Conservation (phyloP, 371 early-diverging fungal species). For the Basidiobolus meristosporus region DNA sequence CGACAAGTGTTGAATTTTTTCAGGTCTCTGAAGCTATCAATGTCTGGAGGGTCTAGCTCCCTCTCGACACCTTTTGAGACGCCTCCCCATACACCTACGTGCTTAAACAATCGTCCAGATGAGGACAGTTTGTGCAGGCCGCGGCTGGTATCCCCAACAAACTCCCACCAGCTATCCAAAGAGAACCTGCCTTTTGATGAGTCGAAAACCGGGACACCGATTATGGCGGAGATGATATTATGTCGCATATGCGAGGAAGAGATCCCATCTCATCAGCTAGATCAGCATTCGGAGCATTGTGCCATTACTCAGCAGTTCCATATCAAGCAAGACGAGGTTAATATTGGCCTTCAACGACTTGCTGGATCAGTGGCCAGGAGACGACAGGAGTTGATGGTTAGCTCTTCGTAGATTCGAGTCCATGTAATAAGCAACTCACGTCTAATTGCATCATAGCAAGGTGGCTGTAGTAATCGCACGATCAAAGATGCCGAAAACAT, state of each 20-base stretch:
- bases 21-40: too few relatives aligned
- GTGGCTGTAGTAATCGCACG: neutral
- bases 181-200: neutral
- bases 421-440: neutral
- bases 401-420: neutral
- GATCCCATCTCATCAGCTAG: conserved; percentile 19
- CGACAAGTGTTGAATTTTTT: too few relatives aligned
- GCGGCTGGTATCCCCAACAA: neutral
- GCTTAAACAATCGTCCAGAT: neutral
- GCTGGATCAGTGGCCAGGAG: conserved; percentile 11
- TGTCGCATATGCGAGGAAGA: conserved; percentile 54
- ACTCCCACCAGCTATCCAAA: neutral
- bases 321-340: conserved; percentile 25
- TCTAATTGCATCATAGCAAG: neutral
- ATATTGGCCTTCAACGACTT: conserved; percentile 20
- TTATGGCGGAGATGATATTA: conserved; percentile 20
- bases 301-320: conserved; percentile 34
- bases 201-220: neutral
- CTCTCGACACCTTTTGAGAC: neutral
- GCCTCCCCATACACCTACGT: neutral
- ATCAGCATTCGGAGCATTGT: conserved; percentile 36
- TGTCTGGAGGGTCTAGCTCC: neutral
- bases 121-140: too few relatives aligned
- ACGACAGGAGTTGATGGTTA: conserved; percentile 3
- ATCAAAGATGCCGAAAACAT: neutral